Evolutionary conservation across 108 stramenopile species (phyloP).

Genomic region (Cyclotella choctawhatcheeana): DNA sequence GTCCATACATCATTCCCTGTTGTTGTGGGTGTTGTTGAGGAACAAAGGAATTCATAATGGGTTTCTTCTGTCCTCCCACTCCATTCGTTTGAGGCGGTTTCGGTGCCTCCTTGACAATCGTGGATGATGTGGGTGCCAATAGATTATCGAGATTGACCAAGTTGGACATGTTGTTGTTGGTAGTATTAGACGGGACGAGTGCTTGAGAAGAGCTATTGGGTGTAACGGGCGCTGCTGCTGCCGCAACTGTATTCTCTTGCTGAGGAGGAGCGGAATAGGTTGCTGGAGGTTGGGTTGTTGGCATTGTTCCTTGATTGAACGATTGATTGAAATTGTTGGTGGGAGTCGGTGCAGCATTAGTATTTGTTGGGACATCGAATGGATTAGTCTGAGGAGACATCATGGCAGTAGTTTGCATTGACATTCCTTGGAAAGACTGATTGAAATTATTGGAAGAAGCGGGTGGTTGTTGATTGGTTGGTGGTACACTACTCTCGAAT

Average conservation of each 20-base stretch:
- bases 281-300: neutral
- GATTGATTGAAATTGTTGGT: neutral
- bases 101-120: conserved; percentile 17
- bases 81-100: neutral
- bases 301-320: conserved; percentile 13
- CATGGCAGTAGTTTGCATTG: neutral
- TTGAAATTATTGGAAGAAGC: neutral
- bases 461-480: neutral
- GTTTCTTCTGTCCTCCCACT: conserved; percentile 26
- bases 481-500: neutral
- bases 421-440: neutral
- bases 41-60: conserved; percentile 37
- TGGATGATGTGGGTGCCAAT: conserved; percentile 8
- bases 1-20: conserved; percentile 14
- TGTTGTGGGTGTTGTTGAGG: conserved; percentile 5
- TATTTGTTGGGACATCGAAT: too few species aligned
- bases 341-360: neutral
- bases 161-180: conserved; percentile 11
- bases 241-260: too few species aligned
- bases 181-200: conserved; percentile 8
- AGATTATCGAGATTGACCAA: conserved; percentile 40
- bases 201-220: conserved; percentile 11
- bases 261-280: conserved; percentile 8
- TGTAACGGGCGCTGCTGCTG: conserved; percentile 15
- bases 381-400: too few species aligned